These are phyloP conservation scores for Cydonia oblonga DNA, from an alignment of 331 rosid genomes.

Conservation along the genomic window DNA sequence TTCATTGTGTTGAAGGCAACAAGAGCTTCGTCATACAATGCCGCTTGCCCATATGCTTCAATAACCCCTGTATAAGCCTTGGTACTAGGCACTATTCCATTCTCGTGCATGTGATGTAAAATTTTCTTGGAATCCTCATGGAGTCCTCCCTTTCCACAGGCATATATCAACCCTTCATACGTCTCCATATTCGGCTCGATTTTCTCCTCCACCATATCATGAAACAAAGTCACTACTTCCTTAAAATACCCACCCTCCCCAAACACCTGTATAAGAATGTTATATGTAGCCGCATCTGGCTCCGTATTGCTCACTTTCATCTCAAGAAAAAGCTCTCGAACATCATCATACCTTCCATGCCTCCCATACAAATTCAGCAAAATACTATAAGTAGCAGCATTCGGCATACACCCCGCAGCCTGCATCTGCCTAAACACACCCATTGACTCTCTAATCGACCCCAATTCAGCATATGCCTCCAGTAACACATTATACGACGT, in stretches of 20 bases:
- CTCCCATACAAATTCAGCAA: constrained; percentile 73
- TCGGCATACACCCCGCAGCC: constrained; percentile 71
- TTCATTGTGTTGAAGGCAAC: constrained; percentile 92
- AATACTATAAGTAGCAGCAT: constrained; percentile 67
- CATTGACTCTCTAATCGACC: constrained; percentile 63
- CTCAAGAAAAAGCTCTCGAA: constrained; percentile 83
- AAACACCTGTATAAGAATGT: constrained; percentile 85
- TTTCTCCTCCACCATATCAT: constrained; percentile 90
- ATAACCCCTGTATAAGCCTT: constrained; percentile 67
- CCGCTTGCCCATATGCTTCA: constrained; percentile 86
- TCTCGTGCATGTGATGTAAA: constrained; percentile 54
- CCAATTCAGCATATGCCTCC: constrained; percentile 57
- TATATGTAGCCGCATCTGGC: constrained; percentile 81
- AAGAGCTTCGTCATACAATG: constrained; percentile 81
- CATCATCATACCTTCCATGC: constrained; percentile 80
- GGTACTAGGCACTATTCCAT: constrained; percentile 70
- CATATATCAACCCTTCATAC: constrained; percentile 76
- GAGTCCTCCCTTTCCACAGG: constrained; percentile 97
- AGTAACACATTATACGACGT: constrained; percentile 78
- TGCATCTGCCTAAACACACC: constrained; percentile 95
- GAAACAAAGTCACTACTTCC: constrained; percentile 94
- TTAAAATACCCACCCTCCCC: constrained; percentile 95
- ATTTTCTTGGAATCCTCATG: constrained; percentile 77
- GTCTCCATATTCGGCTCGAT: constrained; percentile 88
- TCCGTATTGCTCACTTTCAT: constrained; percentile 87